Evolutionary conservation across 2,329 filamentous ascomycete species (phyloP).

Genomic region (Leptographium lundbergii): DNA sequence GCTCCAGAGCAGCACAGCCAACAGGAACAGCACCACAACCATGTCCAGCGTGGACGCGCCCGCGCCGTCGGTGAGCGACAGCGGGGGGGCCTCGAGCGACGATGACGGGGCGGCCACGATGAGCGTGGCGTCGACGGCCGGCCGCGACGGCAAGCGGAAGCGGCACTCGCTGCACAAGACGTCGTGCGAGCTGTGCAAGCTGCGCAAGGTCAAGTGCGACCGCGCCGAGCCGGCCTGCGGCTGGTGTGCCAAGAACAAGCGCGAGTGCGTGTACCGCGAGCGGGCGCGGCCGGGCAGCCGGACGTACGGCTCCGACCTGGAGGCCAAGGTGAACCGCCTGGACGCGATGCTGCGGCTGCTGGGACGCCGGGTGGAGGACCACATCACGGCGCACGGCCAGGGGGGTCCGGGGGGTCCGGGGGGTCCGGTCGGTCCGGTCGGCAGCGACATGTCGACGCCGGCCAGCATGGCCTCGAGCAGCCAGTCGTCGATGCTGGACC

Average conservation of each 20-base stretch:
- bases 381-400: slow-evolving; percentile 2
- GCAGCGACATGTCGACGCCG: neutral
- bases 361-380: slow-evolving; percentile 21
- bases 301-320: slow-evolving; percentile 58
- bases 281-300: slow-evolving; percentile 54
- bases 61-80: slow-evolving; percentile 1
- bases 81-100: neutral
- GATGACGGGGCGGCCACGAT: neutral
- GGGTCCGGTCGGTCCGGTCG: neutral
- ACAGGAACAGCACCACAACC: neutral
- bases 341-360: slow-evolving; percentile 54
- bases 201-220: slow-evolving; percentile 71
- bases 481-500: slow-evolving; percentile 17
- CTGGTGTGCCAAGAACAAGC: slow-evolving; percentile 52
- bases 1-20: too few relatives aligned
- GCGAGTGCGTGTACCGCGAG: slow-evolving; percentile 53
- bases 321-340: slow-evolving; percentile 57
- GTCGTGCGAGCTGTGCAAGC: slow-evolving; percentile 62
- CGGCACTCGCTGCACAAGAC: slow-evolving; percentile 31
- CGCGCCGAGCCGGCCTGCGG: slow-evolving; percentile 59
- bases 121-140: neutral
- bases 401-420: too few relatives aligned
- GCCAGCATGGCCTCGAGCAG: slow-evolving; percentile 11
- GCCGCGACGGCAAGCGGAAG: neutral
- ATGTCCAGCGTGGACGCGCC: neutral